Evolutionary conservation across 352 stramenopile species (phyloP).

Genomic region (Globisporangium nodosum): DNA sequence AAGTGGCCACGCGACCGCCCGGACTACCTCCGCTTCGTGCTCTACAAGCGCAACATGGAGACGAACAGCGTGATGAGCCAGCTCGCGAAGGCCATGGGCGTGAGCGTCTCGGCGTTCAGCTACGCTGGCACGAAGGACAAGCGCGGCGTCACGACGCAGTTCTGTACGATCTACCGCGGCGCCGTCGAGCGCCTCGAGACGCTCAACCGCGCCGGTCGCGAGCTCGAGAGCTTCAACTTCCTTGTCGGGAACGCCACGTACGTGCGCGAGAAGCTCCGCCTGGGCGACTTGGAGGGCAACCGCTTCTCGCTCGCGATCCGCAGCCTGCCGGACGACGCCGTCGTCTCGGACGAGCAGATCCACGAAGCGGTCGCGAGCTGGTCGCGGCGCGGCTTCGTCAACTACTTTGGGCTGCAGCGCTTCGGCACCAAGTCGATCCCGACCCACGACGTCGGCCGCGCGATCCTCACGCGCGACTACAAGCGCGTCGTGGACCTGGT

Average conservation of each 20-base stretch:
- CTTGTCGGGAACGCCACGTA: slow-evolving; percentile 92
- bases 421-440: slow-evolving; percentile 91
- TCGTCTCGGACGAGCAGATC: slow-evolving; percentile 59
- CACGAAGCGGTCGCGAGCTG: slow-evolving; percentile 69
- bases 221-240: slow-evolving; percentile 84
- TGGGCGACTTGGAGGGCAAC: slow-evolving; percentile 93
- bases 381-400: slow-evolving; percentile 91
- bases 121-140: slow-evolving; percentile 97
- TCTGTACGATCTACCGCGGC: slow-evolving; percentile 87
- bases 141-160: slow-evolving; percentile 94
- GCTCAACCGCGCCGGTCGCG: slow-evolving; percentile 61
- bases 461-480: slow-evolving; percentile 91
- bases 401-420: slow-evolving; percentile 98
- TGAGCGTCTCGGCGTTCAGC: slow-evolving; percentile 67
- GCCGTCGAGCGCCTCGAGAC: slow-evolving; percentile 71
- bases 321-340: slow-evolving; percentile 63
- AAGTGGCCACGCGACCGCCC: slow-evolving; percentile 63
- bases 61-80: slow-evolving; percentile 82
- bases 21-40: slow-evolving; percentile 92
- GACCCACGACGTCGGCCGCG: slow-evolving; percentile 88
- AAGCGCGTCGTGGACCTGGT: slow-evolving; percentile 89
- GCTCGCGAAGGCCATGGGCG: slow-evolving; percentile 62
- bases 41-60: slow-evolving; percentile 97
- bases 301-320: slow-evolving; percentile 94
- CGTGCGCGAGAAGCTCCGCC: slow-evolving; percentile 84